Percentiles rank a stretch among this genome's conserved stretches.
Evolutionary conservation across 1,284 basidiomycete genomes (phyloP).

Genomic region (Papiliotrema laurentii): DNA sequence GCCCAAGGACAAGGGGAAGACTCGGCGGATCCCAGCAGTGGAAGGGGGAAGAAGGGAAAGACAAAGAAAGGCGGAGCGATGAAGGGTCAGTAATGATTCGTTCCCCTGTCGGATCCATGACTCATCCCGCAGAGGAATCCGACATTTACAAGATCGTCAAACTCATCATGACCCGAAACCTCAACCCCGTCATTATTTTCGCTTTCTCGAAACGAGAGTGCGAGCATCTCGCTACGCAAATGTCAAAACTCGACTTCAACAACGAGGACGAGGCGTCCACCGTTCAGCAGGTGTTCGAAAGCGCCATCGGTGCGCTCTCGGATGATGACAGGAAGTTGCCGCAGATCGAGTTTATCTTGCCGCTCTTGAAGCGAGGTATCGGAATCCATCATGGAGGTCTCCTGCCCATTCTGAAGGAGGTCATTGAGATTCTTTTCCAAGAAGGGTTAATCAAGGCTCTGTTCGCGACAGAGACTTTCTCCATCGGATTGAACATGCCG

Average conservation of each 20-base stretch:
- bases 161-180: constrained; percentile 98
- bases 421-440: constrained; percentile 98
- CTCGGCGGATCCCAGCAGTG: constrained; percentile 74
- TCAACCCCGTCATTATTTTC: constrained; percentile 98
- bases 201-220: constrained; percentile 98
- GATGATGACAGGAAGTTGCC: constrained; percentile 85
- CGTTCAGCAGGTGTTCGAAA: constrained; percentile 86
- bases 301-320: constrained; percentile 85
- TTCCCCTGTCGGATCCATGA: too few relatives aligned
- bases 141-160: constrained; percentile 98
- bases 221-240: constrained; percentile 82
- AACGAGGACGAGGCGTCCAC: constrained; percentile 87
- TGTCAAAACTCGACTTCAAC: constrained; percentile 97
- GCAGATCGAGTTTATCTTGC: constrained; percentile 90
- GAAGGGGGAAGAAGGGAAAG: constrained; percentile 83
- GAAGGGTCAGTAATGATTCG: constrained; percentile 61
- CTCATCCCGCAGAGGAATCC: constrained; percentile 30
- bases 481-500: constrained; percentile 99
- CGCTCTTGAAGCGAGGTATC: constrained; percentile 89
- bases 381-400: constrained; percentile 99
- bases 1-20: constrained; percentile 85
- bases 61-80: constrained; percentile 84
- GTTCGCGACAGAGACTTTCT: constrained; percentile 99
- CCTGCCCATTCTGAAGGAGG: constrained; percentile 95
- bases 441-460: constrained; percentile 99